Evolutionary conservation across 352 stramenopile genomes (phyloP).

Genomic region (Albugo laibachii): DNA sequence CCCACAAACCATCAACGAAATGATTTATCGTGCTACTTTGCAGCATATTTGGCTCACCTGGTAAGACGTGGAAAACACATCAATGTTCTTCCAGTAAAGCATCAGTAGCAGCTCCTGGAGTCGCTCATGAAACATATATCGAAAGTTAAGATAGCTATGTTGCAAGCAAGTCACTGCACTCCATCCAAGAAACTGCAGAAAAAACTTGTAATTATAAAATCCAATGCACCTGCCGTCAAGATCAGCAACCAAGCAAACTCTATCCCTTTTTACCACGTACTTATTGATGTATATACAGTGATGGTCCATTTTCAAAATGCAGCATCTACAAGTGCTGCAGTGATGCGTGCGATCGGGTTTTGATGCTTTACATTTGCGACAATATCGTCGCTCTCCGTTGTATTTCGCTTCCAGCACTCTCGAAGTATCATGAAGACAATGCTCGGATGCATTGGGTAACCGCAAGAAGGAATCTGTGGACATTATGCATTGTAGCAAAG

Average conservation of each 20-base stretch:
- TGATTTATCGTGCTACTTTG: not conserved
- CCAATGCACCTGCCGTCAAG: constrained; percentile 44
- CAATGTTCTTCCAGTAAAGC: constrained; percentile 33
- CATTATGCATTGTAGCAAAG: constrained; percentile 27
- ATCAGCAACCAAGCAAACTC: not conserved
- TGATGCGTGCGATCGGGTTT: constrained; percentile 72
- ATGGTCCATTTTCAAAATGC: constrained; percentile 79
- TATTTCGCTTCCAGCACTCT: constrained; percentile 39
- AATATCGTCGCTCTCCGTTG: constrained; percentile 40
- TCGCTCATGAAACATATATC: constrained; percentile 29
- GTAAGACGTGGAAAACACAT: constrained; percentile 24
- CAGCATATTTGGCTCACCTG: constrained; percentile 20
- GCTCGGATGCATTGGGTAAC: constrained; percentile 1
- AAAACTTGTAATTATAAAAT: constrained; percentile 82
- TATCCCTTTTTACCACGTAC: constrained; percentile 10
- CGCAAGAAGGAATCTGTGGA: constrained; percentile 35
- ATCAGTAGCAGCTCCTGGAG: constrained; percentile 27
- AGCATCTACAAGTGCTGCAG: constrained; percentile 53
- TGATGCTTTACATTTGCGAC: constrained; percentile 47
- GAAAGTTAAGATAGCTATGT: constrained; percentile 39
- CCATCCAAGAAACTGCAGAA: constrained; percentile 69
- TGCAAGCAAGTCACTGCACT: constrained; percentile 45
- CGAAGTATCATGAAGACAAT: not conserved
- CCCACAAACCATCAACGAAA: not conserved
- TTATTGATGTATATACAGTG: constrained; percentile 83